Conservation (phyloP, 1,284 basidiomycete species). For the Cutaneotrichosporon sp. region DNA sequence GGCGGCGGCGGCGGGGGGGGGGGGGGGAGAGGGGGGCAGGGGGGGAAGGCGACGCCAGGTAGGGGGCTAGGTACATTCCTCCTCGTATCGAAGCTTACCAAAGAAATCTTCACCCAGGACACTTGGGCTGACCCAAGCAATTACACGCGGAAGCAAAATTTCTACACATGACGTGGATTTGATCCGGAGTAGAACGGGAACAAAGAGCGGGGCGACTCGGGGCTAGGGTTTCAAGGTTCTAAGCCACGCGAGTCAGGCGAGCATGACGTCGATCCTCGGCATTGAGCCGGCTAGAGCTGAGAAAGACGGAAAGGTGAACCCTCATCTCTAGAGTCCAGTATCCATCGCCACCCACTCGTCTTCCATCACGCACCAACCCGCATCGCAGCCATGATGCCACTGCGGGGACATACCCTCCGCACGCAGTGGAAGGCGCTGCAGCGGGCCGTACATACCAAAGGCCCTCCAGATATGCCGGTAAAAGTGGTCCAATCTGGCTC, state of each 20-base stretch:
- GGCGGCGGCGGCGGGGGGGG: slow-evolving; percentile 3
- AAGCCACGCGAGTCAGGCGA: neutral
- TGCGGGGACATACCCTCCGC: slow-evolving; percentile 17
- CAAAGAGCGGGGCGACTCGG: too few relatives aligned
- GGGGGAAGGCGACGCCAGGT: neutral
- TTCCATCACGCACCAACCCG: neutral
- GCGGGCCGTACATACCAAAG: neutral
- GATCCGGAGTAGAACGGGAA: neutral
- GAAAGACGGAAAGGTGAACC: slow-evolving; percentile 9
- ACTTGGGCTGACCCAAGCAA: neutral
- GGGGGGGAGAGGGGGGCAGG: neutral
- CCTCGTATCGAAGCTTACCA: neutral
- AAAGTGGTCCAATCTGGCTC: neutral
- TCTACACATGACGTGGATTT: slow-evolving; percentile 6
- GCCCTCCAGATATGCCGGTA: neutral
- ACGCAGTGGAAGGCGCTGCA: slow-evolving; percentile 10
- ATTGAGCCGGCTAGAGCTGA: neutral
- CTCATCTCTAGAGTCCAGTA: slow-evolving; percentile 10
- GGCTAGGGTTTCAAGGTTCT: too few relatives aligned
- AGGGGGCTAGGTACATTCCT: neutral
- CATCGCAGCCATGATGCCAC: slow-evolving; percentile 17
- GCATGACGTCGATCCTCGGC: neutral
- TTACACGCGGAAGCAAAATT: slow-evolving; percentile 8
- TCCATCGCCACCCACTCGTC: neutral
- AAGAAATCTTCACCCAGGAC: neutral